Evolutionary conservation across 345 rosid genomes (phyloP).

Genomic region (sweet orange (Citrus sinensis)): DVS_A1.0 CM039161.1:23098001-23098500

Average conservation of each 20-base stretch:
- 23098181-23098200: not conserved
- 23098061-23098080: constrained; percentile 11
- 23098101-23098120: not conserved
- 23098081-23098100: not conserved
- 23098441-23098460: constrained; percentile 73
- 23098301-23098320: not conserved
- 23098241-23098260: not conserved
- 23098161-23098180: not conserved
- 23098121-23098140: not conserved
- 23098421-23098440: constrained; percentile 65
- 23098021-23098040: constrained; percentile 96
- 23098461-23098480: constrained; percentile 67
- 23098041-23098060: constrained; percentile 43
- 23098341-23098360: not conserved
- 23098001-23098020: constrained; percentile 77
- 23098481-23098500: constrained; percentile 55
- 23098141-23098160: not conserved
- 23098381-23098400: constrained; percentile 87
- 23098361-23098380: constrained; percentile 29
- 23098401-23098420: constrained; percentile 58
- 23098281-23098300: not conserved
- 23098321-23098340: not conserved
- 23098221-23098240: not conserved
- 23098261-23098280: not conserved
- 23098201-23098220: not conserved